These are phyloP conservation scores for Amanita muscaria DNA, from an alignment of 768 basidiomycete species.

Conservation along the genomic window DNA sequence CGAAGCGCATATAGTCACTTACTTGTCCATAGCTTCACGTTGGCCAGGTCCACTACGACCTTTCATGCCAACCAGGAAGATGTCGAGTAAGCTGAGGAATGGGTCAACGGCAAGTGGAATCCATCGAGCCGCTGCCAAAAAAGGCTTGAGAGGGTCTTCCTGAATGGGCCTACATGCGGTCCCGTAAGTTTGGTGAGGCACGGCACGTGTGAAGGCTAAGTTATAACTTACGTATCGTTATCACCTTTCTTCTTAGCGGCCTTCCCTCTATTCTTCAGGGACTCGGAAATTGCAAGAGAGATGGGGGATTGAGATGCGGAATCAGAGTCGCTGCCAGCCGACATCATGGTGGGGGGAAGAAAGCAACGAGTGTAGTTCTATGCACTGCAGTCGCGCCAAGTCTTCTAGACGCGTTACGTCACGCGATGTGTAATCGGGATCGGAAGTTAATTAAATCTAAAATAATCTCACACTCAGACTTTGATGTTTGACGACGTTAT, in stretches of 20 bases:
- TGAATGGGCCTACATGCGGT: background rate
- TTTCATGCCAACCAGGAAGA: background rate
- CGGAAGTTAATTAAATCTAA: background rate
- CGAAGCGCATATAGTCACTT: background rate
- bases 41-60: background rate
- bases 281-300: background rate
- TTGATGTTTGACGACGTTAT: background rate
- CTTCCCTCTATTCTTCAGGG: background rate
- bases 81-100: background rate
- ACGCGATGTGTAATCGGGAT: background rate
- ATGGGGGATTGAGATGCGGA: background rate
- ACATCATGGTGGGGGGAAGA: constrained; percentile 2
- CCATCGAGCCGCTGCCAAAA: background rate
- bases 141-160: background rate
- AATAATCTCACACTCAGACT: background rate
- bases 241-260: background rate
- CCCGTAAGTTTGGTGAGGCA: background rate
- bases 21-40: background rate
- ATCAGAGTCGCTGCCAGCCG: background rate
- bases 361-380: too few species aligned
- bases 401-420: background rate
- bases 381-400: background rate
- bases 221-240: background rate
- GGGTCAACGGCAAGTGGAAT: constrained; percentile 1
- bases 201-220: background rate